Base-by-base conservation (phyloP, 2,329 filamentous ascomycete species). In the Trichoderma polysporum region DNA sequence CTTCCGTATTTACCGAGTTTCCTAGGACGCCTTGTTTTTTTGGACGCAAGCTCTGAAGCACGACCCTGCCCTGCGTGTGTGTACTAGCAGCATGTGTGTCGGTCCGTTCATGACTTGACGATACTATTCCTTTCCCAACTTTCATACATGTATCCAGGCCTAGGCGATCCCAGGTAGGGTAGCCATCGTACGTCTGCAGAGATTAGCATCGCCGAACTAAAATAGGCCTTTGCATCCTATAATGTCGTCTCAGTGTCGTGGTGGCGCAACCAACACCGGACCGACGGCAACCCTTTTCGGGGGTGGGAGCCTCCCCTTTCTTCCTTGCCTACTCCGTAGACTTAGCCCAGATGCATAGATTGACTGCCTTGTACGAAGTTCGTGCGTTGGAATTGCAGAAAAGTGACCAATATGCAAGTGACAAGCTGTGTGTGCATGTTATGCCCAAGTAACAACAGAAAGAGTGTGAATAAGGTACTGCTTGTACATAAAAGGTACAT, bases 211-310 rank as follows among this genome's bases (percentile, higher is more conserved):
- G 53, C 33, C 53, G 22, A 57, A 35, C 33, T 9, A 45, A 45
- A 45, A 22, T n/a, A n/a, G n/a, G 19, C 37, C 33, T 10, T 39
- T 27, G 17, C 45, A 27, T 25, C 58, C 58, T 61, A 61, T 61
- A 8, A 31, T 15, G 13, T 17, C 25, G 31, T 17, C 25, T 15
- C 31, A 29, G 31, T 50, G 41, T 61, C 58, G 58, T 19, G 29
- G 45, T 61, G 58, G 58, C 58, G 58, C 57, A 59, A 61, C 58
- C 57, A 59, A 61, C 58, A 15, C 58, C 58, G 31, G 45, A 35
- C 39, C 57, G 29, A 60, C 57, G 41, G 45, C 57, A 45, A 31
- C 6, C 3, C 33, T 17, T 3, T 6, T 54, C 0, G 12, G 9
- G 31, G n/a, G 31, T 2, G 12, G 9, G 31, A 15, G 31, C 1